Evolutionary conservation across 2,329 filamentous ascomycete genomes (phyloP).

Genomic region (Trichoderma semiorbis): DNA sequence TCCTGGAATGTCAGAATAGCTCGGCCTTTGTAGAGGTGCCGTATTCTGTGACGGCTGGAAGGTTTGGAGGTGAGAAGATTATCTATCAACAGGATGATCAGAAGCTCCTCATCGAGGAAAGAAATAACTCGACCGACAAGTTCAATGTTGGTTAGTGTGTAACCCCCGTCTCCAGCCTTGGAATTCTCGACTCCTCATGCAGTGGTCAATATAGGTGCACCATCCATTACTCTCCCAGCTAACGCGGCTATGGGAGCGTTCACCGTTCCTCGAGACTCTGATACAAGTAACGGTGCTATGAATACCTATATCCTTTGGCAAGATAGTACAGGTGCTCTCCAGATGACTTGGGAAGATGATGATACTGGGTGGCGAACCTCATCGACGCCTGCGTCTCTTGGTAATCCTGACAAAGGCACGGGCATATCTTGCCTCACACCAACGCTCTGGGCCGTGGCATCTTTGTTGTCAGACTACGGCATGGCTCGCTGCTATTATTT

Average conservation of each 20-base stretch:
- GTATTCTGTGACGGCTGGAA: background rate
- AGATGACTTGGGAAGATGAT: background rate
- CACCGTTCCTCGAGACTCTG: background rate
- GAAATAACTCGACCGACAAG: background rate
- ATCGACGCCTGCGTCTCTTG: background rate
- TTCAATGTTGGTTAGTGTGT: background rate
- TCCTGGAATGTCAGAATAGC: background rate
- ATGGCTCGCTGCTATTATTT: background rate
- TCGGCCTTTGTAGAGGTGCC: background rate
- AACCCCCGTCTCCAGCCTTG: fast-evolving
- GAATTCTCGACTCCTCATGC: too few species aligned
- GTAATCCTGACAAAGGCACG: background rate
- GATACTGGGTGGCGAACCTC: background rate
- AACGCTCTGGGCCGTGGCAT: background rate
- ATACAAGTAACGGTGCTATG: background rate
- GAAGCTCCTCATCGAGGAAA: background rate
- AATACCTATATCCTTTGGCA: background rate
- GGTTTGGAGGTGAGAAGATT: background rate
- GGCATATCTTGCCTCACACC: background rate
- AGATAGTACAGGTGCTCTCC: background rate
- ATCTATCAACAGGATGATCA: background rate
- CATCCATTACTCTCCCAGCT: background rate
- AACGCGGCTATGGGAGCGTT: background rate
- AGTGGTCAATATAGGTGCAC: background rate
- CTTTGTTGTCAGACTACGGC: background rate